Evolutionary conservation across 176 grass and related monocot genomes (phyloP), one percentile per base, ranked within the genome.

Genomic region (Musa schizocarpa): DNA sequence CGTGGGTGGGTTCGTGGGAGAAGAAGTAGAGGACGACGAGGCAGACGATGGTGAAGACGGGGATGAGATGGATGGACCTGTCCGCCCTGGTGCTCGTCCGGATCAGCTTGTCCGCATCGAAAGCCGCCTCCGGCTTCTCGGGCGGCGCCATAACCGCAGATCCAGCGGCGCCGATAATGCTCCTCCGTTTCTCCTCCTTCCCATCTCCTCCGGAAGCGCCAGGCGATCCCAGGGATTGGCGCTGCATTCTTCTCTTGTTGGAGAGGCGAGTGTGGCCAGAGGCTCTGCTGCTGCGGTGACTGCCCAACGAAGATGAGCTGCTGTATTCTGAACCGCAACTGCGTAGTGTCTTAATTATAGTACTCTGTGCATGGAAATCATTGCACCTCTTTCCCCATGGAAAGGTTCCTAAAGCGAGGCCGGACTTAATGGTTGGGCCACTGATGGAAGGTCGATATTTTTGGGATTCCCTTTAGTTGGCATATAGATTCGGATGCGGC

Each of bases 21-120:
- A 85, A 80, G 75, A 96, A 87, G 89, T 92, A 92, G 78, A 96
- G 89, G 83, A 96, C 23, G 71, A 96, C 82, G 73, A 96, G 50
- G 72, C 92, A 96, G 80, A 92, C 78, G 65, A 96, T 82, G 69
- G 89, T 96, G 68, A 96, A 82, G 62, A 96, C 63, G 19, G 92
- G 92, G 76, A 96, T 81, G 73, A 96, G 81, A 77, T 96, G 92
- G 79, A 96, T 91, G 48, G 87, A 88, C 72, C 69, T 79, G 74
- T 89, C 85, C 65, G 75, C 34, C 52, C 29, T 71, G 13, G 68
- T 80, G 72, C 79, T 83, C 12, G 49, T 53, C 68, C 68, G 73
- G 13, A 23, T 74, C 56, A 79, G 83, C 76, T 89, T 91, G 26
- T 85, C 84, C 75, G 66, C 76, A 71, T 70, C 81, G n/a, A 73